phyloP scores from a whole-genome alignment of 2,329 filamentous ascomycete species.

The Xylariaceae sp. region DNA sequence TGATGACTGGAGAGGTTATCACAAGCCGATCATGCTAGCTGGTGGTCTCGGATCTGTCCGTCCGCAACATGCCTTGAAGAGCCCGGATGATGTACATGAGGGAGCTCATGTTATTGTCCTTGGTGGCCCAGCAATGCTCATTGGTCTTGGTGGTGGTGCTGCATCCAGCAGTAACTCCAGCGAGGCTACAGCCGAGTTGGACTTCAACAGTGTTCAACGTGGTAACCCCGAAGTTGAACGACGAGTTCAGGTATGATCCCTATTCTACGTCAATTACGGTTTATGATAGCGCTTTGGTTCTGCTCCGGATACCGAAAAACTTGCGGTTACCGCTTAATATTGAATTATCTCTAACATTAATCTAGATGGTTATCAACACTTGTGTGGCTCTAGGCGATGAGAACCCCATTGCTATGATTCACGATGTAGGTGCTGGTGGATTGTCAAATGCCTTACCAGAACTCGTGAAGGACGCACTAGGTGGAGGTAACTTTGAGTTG shows the following conservation, averaged over 20 bases:
- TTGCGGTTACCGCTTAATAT: too few species aligned
- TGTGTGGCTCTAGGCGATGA: constrained; percentile 78
- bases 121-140: constrained; percentile 94
- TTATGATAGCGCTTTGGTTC: background rate
- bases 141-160: constrained; percentile 90
- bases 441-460: constrained; percentile 70
- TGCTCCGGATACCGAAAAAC: too few species aligned
- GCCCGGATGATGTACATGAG: constrained; percentile 68
- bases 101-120: constrained; percentile 87
- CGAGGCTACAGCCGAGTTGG: constrained; percentile 83
- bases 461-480: constrained; percentile 70
- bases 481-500: constrained; percentile 89
- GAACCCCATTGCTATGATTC: constrained; percentile 93
- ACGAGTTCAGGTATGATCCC: constrained; percentile 61
- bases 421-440: constrained; percentile 94
- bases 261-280: background rate
- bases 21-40: constrained; percentile 85
- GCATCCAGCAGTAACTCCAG: constrained; percentile 86
- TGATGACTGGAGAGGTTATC: constrained; percentile 76
- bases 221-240: constrained; percentile 96
- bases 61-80: constrained; percentile 85
- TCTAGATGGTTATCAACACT: constrained; percentile 84
- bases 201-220: constrained; percentile 95
- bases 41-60: constrained; percentile 90
- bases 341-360: background rate